These are phyloP conservation scores for Pestalotiopsis sp. DNA, from an alignment of 2,329 filamentous ascomycete species.

Conservation along the genomic window DNA sequence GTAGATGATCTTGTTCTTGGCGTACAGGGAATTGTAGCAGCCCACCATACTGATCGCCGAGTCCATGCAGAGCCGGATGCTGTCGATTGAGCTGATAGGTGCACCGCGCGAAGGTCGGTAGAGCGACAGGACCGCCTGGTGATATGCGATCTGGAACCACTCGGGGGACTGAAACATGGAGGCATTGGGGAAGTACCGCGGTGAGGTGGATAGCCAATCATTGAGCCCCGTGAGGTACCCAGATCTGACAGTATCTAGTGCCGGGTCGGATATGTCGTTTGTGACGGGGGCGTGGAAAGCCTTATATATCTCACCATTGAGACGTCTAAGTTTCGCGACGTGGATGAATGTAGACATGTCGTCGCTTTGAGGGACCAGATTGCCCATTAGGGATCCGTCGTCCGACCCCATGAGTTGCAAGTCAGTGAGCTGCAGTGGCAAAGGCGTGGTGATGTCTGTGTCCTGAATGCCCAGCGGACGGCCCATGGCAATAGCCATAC, in stretches of 20 bases:
- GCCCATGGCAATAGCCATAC: constrained; percentile 28
- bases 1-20: constrained; percentile 29
- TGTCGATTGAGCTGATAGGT: constrained; percentile 11
- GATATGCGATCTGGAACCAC: not conserved
- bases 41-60: constrained; percentile 20
- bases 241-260: not conserved
- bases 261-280: not conserved
- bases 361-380: not conserved
- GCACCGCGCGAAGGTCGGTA: not conserved
- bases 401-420: not conserved
- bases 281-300: not conserved
- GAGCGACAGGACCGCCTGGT: not conserved
- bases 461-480: constrained; percentile 26
- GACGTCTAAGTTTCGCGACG: not conserved
- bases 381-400: not conserved
- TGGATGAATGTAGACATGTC: not conserved
- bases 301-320: not conserved
- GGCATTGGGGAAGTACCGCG: not conserved
- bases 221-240: not conserved
- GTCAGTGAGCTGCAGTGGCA: not conserved
- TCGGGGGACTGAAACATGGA: not conserved
- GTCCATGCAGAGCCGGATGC: constrained; percentile 18
- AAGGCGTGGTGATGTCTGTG: constrained; percentile 26
- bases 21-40: constrained; percentile 25
- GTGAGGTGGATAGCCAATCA: not conserved